Evolutionary conservation across 2,329 filamentous ascomycete genomes (phyloP), one percentile per base, ranked within the genome.

Genomic region (Colletotrichum caudatum): DNA sequence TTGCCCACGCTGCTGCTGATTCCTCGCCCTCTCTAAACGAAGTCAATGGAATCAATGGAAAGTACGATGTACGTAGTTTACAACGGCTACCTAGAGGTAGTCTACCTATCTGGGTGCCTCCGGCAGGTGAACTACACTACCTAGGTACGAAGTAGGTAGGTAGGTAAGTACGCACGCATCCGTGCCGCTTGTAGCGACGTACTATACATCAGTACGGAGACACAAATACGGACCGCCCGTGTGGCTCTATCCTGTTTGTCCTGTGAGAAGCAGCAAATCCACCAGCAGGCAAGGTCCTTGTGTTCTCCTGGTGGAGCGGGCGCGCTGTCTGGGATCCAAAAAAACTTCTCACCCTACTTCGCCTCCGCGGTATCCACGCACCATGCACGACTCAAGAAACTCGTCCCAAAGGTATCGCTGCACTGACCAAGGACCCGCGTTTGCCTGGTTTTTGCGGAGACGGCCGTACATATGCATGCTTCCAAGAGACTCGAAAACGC

Each of bases 361-460:
- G 69, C 69, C 69, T 69, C 69, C 69, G 64, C 69, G 61, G 65
- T 72, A 72, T 72, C 69, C 69, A 72, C 69, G 69, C 41, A 23
- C 69, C 54, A 72, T 72, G 60, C 65, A 64, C 69, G 66, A 72
- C 69, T 72, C 69, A 72, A 72, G 69, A 69, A 69, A 72, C 65
- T 69, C 69, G 50, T 69, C 59, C 69, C 60, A 69, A 41, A 46
- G 46, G 65, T 69, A 50, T 72, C 69, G 64, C 44, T 69, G 37
- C 58, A 60, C 39, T 41, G 37, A 60, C 29, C 60, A 48, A 50
- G 69, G 65, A 56, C 65, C 71, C 67, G 67, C 71, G 71, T 65
- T 74, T 74, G 66, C 73, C 71, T 74, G 63, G 64, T 74, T 73
- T 71, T 74, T 73, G 72, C 72, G 73, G 73, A 73, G 51, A 64